Conservation (phyloP, 805 yeast genomes). For the Kodamaea restingae region DNA sequence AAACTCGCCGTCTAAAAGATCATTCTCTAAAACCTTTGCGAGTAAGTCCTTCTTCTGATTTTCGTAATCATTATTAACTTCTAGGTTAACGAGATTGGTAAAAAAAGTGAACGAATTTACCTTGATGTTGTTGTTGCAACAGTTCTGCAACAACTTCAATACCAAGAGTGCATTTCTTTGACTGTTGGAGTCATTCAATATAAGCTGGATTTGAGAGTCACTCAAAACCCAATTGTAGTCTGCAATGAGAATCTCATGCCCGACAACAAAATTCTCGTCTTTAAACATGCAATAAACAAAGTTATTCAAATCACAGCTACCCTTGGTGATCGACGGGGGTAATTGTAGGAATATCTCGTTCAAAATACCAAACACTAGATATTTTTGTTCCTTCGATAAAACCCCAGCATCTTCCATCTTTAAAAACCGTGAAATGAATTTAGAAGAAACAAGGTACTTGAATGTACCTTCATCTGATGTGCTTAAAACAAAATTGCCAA, state of each 20-base stretch:
- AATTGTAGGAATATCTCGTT: conserved; percentile 35
- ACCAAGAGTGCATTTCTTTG: not conserved
- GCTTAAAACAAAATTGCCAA: conserved; percentile 36
- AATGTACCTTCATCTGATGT: conserved; percentile 13
- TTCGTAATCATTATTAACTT: not conserved
- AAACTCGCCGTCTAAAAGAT: not conserved
- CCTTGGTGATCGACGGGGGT: conserved; percentile 4
- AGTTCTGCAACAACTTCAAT: conserved; percentile 4
- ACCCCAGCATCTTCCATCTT: not conserved
- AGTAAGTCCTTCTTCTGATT: not conserved
- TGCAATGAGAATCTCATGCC: conserved; percentile 16
- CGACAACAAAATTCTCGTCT: conserved; percentile 3
- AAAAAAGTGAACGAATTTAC: not conserved
- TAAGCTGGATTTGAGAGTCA: conserved; percentile 21
- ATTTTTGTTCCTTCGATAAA: not conserved
- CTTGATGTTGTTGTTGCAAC: conserved; percentile 1
- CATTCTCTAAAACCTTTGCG: not conserved
- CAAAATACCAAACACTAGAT: conserved; percentile 24
- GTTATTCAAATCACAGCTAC: conserved; percentile 11
- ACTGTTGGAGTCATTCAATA: too few species aligned
- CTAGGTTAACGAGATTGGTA: not conserved
- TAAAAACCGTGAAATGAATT: conserved; percentile 25
- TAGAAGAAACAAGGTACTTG: conserved; percentile 16
- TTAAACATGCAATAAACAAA: conserved; percentile 11
- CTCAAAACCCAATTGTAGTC: conserved; percentile 26